Evolutionary conservation across 2,329 filamentous ascomycete species (phyloP).

Genomic region (Calonectria pseudoreteaudii): DNA sequence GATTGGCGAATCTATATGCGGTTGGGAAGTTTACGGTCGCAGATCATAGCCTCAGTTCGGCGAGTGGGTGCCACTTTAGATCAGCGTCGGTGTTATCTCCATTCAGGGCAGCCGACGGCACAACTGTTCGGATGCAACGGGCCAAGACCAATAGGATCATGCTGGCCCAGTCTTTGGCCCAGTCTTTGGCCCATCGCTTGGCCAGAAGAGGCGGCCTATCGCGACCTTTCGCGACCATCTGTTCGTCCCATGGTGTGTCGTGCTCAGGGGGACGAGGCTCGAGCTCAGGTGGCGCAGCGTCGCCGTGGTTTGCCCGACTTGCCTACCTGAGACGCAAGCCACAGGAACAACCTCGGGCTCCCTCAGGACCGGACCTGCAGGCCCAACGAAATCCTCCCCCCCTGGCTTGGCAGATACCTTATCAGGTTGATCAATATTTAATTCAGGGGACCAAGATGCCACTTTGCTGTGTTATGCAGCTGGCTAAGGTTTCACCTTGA

Average conservation of each 20-base stretch:
- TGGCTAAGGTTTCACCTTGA: neutral
- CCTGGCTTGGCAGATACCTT: neutral
- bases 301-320: neutral
- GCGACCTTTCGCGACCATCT: neutral
- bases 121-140: neutral
- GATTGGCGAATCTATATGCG: neutral
- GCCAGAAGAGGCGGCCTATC: neutral
- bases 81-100: slow-evolving; percentile 1
- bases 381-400: neutral
- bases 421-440: neutral
- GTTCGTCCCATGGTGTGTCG: neutral
- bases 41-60: slow-evolving; percentile 1
- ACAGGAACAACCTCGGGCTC: neutral
- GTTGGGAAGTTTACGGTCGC: neutral
- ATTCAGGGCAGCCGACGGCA: slow-evolving; percentile 4
- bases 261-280: neutral
- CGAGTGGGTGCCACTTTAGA: neutral
- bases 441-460: neutral
- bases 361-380: neutral
- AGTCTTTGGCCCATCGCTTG: neutral
- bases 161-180: neutral
- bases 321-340: neutral
- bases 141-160: neutral
- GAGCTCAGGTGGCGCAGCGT: neutral
- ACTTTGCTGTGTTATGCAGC: neutral